phyloP scores from a whole-genome alignment of 2,329 filamentous ascomycete species.

The Neofusicoccum sp. region DNA sequence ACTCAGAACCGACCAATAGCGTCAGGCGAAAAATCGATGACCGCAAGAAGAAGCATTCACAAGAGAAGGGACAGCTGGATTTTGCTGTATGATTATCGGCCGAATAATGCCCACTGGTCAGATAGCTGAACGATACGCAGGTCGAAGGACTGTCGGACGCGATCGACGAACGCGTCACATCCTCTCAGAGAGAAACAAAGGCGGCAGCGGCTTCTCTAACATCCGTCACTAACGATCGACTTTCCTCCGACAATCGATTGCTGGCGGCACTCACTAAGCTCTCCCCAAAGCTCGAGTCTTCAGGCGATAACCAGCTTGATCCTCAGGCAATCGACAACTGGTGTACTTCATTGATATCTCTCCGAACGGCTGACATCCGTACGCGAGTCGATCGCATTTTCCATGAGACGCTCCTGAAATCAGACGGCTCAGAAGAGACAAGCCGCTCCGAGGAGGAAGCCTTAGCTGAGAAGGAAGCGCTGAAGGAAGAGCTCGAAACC shows the following conservation, averaged over 20 bases:
- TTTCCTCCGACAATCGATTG: conserved; percentile 62
- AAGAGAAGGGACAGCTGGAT: conserved; percentile 44
- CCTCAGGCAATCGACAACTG: conserved; percentile 56
- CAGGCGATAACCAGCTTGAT: conserved; percentile 51
- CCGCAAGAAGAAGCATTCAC: conserved; percentile 34
- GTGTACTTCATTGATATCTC: conserved; percentile 45
- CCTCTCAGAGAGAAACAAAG: conserved; percentile 50
- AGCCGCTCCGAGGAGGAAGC: conserved; percentile 46
- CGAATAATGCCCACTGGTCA: conserved; percentile 18
- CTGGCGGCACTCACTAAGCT: conserved; percentile 9
- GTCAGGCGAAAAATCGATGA: conserved; percentile 40
- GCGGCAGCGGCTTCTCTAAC: conserved; percentile 47
- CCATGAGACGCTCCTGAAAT: conserved; percentile 40
- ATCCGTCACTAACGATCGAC: conserved; percentile 49
- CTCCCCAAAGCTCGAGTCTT: conserved; percentile 50
- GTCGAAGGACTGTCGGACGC: conserved; percentile 30
- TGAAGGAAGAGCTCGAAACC: conserved; percentile 66
- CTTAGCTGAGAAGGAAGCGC: conserved; percentile 49
- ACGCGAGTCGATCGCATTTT: conserved; percentile 52
- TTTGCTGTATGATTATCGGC: conserved; percentile 25
- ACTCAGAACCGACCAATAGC: conserved; percentile 35
- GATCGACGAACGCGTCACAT: conserved; percentile 33
- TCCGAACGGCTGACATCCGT: conserved; percentile 42
- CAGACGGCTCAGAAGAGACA: conserved; percentile 37
- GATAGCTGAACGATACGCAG: background rate